These are phyloP conservation scores for Salvia sclarea DNA, from an alignment of 305 asterid genomes.

Conservation along the genomic window DNA sequence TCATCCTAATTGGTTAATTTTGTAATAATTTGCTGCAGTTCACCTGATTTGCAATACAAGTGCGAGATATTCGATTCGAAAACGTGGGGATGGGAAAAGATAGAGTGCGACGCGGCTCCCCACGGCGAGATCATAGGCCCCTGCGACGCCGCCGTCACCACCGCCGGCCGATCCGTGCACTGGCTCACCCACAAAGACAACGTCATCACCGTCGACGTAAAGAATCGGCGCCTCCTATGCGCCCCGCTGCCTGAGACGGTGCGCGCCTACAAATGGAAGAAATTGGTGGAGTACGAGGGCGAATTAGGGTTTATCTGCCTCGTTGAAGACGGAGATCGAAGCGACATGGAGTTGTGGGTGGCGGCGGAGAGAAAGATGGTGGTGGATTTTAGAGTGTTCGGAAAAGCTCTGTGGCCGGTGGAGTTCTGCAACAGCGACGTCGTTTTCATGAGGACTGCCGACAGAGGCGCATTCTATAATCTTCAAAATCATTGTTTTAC, in stretches of 20 bases:
- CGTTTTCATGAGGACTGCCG: neutral
- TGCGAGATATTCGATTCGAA: conserved; percentile 10
- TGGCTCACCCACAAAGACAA: neutral
- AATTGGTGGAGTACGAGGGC: neutral
- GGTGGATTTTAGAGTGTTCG: neutral
- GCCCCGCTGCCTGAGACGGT: neutral
- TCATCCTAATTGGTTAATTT: too few relatives aligned
- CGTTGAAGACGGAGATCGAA: neutral
- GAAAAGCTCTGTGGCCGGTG: neutral
- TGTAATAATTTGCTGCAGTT: too few relatives aligned
- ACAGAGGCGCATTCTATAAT: neutral
- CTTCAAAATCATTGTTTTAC: neutral
- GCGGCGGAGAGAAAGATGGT: neutral
- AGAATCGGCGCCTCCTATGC: neutral
- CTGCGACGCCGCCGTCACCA: neutral
- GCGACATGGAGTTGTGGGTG: neutral
- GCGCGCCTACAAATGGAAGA: neutral
- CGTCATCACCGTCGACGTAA: neutral
- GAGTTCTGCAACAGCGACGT: neutral
- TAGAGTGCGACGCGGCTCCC: neutral
- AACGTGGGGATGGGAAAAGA: neutral
- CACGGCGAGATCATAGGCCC: too few relatives aligned
- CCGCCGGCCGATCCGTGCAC: neutral
- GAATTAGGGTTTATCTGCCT: neutral
- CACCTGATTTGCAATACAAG: too few relatives aligned